These are phyloP conservation scores for Rhodomyrtus tomentosa DNA, from an alignment of 345 rosid species.

Conservation along the genomic window DNA sequence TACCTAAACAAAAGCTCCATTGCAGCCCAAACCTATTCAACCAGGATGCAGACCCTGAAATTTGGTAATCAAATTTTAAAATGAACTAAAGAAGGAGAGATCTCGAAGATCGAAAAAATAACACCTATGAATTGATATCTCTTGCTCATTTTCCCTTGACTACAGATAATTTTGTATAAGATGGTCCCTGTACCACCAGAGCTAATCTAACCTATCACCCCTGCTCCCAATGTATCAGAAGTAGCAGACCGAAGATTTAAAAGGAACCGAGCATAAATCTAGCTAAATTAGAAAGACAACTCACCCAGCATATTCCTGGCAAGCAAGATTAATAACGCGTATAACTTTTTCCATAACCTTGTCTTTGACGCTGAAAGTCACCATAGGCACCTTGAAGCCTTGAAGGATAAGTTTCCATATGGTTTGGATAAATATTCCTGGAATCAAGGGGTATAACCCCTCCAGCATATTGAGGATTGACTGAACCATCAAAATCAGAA, in stretches of 20 bases:
- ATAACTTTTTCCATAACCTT: slow-evolving; percentile 75
- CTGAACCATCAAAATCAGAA: slow-evolving; percentile 53
- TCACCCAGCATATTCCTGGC: slow-evolving; percentile 39
- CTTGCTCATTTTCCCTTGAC: not conserved
- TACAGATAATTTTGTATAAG: not conserved
- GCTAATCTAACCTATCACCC: not conserved
- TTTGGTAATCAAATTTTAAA: slow-evolving; percentile 20
- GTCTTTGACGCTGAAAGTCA: slow-evolving; percentile 77
- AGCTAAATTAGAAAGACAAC: slow-evolving; percentile 22
- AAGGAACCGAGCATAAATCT: not conserved
- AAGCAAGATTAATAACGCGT: slow-evolving; percentile 47
- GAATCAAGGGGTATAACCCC: slow-evolving; percentile 42
- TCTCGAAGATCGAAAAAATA: not conserved
- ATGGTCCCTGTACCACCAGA: not conserved
- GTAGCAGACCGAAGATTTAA: not conserved
- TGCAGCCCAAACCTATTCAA: slow-evolving; percentile 21
- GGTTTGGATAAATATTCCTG: slow-evolving; percentile 50
- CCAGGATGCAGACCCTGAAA: slow-evolving; percentile 45
- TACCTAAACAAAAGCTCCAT: slow-evolving; percentile 20
- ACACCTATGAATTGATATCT: not conserved
- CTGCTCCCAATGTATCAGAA: not conserved
- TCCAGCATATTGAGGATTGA: slow-evolving; percentile 47
- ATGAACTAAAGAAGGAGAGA: slow-evolving; percentile 2
- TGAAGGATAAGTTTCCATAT: slow-evolving; percentile 52
- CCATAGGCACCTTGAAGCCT: slow-evolving; percentile 61